Conservation (phyloP, 2,329 filamentous ascomycete genomes). For the Botryotinia narcissicola region DNA sequence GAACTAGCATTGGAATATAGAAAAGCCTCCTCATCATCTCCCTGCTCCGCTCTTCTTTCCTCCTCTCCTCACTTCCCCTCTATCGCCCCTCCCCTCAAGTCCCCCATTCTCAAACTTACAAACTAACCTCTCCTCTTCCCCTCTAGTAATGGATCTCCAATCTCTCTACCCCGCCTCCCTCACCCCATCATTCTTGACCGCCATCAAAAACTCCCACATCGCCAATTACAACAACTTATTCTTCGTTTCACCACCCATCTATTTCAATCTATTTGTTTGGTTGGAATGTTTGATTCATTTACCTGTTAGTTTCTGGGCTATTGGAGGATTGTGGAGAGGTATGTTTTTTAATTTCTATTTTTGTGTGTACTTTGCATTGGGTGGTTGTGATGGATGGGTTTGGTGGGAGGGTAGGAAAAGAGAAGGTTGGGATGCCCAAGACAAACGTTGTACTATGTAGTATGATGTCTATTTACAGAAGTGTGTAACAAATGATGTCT, state of each 20-base stretch:
- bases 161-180: constrained; percentile 55
- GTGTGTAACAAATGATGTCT: background rate
- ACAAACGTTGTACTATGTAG: background rate
- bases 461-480: background rate
- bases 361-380: background rate
- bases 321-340: constrained; percentile 54
- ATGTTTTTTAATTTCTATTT: constrained; percentile 25
- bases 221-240: constrained; percentile 61
- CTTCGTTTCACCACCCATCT: constrained; percentile 57
- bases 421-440: background rate
- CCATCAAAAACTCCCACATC: constrained; percentile 56
- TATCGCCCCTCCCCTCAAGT: background rate
- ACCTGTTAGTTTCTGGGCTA: constrained; percentile 58
- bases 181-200: constrained; percentile 48
- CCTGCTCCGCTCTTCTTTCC: background rate
- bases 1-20: background rate
- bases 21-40: background rate
- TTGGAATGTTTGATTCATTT: constrained; percentile 61
- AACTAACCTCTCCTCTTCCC: constrained; percentile 19
- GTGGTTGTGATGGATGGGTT: background rate
- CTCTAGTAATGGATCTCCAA: constrained; percentile 57
- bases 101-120: background rate
- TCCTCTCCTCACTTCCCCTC: background rate
- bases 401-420: background rate
- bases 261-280: constrained; percentile 56